Conservation (phyloP, 169 alveolate species). For the Amoebophrya sp. region DNA sequence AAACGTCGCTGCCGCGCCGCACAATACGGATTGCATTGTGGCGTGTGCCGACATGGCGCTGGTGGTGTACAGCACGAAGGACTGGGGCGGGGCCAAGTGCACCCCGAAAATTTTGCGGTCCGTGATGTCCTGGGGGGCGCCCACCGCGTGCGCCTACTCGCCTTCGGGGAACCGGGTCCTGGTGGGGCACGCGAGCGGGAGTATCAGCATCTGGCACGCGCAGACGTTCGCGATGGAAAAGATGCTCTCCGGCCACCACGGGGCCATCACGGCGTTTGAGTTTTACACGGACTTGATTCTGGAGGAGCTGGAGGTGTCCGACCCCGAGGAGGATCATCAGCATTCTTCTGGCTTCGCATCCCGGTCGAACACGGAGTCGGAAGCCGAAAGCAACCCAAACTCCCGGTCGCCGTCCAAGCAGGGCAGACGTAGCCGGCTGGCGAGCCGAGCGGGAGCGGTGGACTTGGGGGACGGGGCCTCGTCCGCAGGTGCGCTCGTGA, state of each 20-base stretch:
- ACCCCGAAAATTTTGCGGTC: neutral
- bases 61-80: neutral
- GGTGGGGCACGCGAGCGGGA: neutral
- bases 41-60: slow-evolving; percentile 20
- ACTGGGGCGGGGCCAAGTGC: neutral
- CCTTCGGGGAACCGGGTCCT: neutral
- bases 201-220: neutral
- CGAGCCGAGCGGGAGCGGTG: no score
- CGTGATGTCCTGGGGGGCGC: neutral
- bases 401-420: no score
- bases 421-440: no score
- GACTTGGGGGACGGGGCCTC: no score
- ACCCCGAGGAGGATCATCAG: no score
- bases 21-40: no score
- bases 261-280: neutral
- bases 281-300: neutral
- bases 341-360: no score
- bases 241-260: neutral
- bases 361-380: no score
- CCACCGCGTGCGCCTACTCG: neutral
- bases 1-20: no score
- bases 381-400: no score
- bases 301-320: neutral
- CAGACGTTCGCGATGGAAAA: slow-evolving; percentile 10
- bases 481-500: no score